These are phyloP conservation scores for Hypoxylon sp. DNA, from an alignment of 2,329 filamentous ascomycete species.

Conservation along the genomic window DNA sequence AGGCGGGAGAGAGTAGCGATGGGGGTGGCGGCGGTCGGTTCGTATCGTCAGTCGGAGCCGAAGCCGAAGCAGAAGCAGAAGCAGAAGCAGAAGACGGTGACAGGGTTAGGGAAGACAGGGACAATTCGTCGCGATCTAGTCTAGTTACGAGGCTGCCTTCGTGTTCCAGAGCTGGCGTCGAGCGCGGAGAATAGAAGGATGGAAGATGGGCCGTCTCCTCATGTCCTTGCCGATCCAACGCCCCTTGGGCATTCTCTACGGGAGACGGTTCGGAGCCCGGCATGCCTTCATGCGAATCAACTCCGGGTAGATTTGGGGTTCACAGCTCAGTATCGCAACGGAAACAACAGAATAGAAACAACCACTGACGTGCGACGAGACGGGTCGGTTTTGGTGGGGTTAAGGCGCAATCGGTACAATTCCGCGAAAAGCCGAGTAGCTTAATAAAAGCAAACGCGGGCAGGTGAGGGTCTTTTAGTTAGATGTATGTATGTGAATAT, in stretches of 20 bases:
- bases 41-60: conserved; percentile 27
- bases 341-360: conserved; percentile 25
- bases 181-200: conserved; percentile 64
- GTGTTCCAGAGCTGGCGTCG: conserved; percentile 48
- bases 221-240: conserved; percentile 43
- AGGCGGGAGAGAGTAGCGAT: conserved; percentile 88
- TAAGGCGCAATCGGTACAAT: background rate
- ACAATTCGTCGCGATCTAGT: conserved; percentile 56
- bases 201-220: conserved; percentile 58
- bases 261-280: conserved; percentile 30
- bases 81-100: conserved; percentile 18
- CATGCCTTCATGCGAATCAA: conserved; percentile 33
- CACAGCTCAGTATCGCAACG: conserved; percentile 5
- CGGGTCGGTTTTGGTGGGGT: background rate
- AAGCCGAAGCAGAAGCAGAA: conserved; percentile 11
- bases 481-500: too few relatives aligned
- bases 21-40: conserved; percentile 62
- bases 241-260: conserved; percentile 8
- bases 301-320: conserved; percentile 1
- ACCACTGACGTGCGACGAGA: conserved; percentile 28
- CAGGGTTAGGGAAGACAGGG: conserved; percentile 52
- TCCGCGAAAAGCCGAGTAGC: background rate
- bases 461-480: too few relatives aligned
- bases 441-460: too few relatives aligned
- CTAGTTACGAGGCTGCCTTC: conserved; percentile 31